Evolutionary conservation across 257 asterid species (phyloP).

Genomic region (Solanum medicagineum): DNA sequence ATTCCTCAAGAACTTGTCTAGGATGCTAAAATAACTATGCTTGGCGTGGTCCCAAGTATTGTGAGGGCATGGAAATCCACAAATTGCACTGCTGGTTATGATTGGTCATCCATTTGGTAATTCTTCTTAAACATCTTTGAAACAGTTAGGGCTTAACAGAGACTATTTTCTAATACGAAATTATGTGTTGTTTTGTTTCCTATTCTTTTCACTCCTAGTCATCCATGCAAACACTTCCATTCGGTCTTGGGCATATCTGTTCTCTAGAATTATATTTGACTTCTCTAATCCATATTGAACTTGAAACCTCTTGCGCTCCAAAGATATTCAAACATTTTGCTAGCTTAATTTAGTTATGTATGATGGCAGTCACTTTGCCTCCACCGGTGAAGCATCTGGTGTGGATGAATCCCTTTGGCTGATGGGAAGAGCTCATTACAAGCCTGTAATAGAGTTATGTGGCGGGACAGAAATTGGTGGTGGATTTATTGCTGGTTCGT

Average conservation of each 20-base stretch:
- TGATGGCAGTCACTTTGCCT: slow-evolving; percentile 67
- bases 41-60: slow-evolving; percentile 93
- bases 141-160: background rate
- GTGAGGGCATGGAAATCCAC: slow-evolving; percentile 88
- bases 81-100: slow-evolving; percentile 48
- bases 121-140: slow-evolving; percentile 12
- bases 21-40: slow-evolving; percentile 95
- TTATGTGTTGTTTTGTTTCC: background rate
- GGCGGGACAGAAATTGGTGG: slow-evolving; percentile 99
- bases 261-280: background rate
- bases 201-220: background rate
- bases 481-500: slow-evolving; percentile 77
- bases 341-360: slow-evolving; percentile 4
- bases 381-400: slow-evolving; percentile 97
- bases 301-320: background rate
- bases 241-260: background rate
- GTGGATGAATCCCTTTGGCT: slow-evolving; percentile 96
- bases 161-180: background rate
- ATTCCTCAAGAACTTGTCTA: slow-evolving; percentile 21
- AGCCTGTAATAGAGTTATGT: slow-evolving; percentile 91
- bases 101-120: slow-evolving; percentile 94
- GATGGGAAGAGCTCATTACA: slow-evolving; percentile 86
- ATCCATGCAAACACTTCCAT: background rate
- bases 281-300: background rate
- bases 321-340: background rate